phyloP scores from a whole-genome alignment of 768 basidiomycete genomes.

The Boletus edulis region DNA sequence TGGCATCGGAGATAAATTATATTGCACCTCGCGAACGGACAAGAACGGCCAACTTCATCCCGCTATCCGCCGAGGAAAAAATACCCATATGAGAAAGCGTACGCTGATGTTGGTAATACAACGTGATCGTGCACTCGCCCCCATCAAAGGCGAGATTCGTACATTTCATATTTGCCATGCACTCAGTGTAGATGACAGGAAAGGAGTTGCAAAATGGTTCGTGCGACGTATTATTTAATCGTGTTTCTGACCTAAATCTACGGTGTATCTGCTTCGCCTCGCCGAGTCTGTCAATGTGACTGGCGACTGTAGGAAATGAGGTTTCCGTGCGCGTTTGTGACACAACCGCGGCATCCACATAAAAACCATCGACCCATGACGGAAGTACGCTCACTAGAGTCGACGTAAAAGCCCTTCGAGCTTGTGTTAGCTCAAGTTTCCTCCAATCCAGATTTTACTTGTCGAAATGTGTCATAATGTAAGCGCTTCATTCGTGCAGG shows the following conservation, averaged over 20 bases:
- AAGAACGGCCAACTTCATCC: conserved; percentile 19
- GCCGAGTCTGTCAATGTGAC: conserved; percentile 32
- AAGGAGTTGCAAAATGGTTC: conserved; percentile 13
- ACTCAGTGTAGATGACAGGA: conserved; percentile 6
- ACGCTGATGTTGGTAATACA: background rate
- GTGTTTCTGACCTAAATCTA: conserved; percentile 16
- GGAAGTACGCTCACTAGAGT: conserved; percentile 11
- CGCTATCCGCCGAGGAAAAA: conserved; percentile 17
- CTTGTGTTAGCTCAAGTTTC: conserved; percentile 10
- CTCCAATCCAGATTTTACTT: conserved; percentile 16
- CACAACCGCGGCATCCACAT: conserved; percentile 31
- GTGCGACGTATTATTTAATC: conserved; percentile 21
- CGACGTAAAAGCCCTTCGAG: conserved; percentile 19
- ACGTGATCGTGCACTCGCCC: background rate
- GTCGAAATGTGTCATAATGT: conserved; percentile 72
- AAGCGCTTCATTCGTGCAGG: conserved; percentile 25
- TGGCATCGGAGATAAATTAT: conserved; percentile 30
- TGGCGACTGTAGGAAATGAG: conserved; percentile 36
- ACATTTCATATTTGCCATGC: conserved; percentile 14
- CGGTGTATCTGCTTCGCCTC: conserved; percentile 36
- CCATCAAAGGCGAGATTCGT: conserved; percentile 6
- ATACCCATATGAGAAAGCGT: background rate
- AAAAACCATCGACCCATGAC: conserved; percentile 22
- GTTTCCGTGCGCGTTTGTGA: conserved; percentile 38
- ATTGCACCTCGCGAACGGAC: conserved; percentile 15